Percentiles rank a stretch among this genome's conserved stretches.
phyloP scores from a whole-genome alignment of 169 alveolate species.

The Pseudocohnilembus persalinus region DNA sequence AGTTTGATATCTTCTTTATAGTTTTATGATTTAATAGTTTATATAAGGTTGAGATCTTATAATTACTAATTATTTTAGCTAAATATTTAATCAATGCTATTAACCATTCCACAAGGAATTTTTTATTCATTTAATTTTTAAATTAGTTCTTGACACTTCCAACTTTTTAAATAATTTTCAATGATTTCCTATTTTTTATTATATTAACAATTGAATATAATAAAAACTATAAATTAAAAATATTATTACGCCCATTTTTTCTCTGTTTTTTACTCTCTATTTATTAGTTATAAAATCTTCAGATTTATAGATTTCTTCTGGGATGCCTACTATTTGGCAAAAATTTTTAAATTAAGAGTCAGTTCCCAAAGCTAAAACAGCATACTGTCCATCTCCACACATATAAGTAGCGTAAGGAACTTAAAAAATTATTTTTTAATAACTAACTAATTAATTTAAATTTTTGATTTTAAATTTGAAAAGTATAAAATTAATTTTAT shows the following conservation, averaged over 20 bases:
- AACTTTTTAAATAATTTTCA: conserved; percentile 23
- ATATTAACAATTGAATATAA: no score
- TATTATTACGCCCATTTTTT: conserved; percentile 34
- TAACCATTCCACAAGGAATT: conserved; percentile 50
- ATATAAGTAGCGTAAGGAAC: conserved; percentile 56
- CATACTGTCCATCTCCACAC: conserved; percentile 39
- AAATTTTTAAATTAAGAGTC: conserved; percentile 50
- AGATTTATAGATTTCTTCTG: conserved; percentile 21
- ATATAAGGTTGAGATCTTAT: conserved; percentile 17
- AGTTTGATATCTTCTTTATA: conserved; percentile 27
- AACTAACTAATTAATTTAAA: no score
- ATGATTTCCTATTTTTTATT: no score
- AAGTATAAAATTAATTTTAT: no score
- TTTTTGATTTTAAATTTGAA: no score
- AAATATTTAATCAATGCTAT: conserved; percentile 37
- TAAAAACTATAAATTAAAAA: no score
- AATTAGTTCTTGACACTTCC: conserved; percentile 36
- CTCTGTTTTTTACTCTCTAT: conserved; percentile 44
- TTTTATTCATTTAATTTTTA: conserved; percentile 23
- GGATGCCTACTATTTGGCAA: conserved; percentile 38
- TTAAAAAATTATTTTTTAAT: no score
- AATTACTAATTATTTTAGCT: conserved; percentile 28
- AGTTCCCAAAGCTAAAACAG: conserved; percentile 70
- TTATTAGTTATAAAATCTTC: conserved; percentile 34
- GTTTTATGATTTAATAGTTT: conserved; percentile 6